These are phyloP conservation scores for Mitragyna speciosa DNA, from an alignment of 257 asterid genomes.

Conservation along the genomic window DNA sequence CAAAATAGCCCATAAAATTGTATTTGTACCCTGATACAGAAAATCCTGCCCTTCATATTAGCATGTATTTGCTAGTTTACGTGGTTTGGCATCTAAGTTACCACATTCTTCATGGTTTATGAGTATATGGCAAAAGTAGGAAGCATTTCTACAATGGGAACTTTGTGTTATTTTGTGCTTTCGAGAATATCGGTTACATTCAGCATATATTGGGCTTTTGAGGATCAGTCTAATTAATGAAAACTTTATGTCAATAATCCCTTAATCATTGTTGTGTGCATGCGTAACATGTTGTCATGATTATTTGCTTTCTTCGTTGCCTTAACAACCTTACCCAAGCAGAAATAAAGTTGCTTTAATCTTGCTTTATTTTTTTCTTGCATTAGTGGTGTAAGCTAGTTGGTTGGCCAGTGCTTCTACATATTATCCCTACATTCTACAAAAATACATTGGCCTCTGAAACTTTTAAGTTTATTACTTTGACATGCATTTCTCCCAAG, in stretches of 20 bases:
- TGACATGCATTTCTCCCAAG: not conserved
- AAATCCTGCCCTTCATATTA: not conserved
- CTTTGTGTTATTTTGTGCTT: not conserved
- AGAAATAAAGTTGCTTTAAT: slow-evolving; percentile 6
- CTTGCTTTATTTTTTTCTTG: slow-evolving; percentile 16
- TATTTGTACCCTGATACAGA: not conserved
- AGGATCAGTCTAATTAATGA: slow-evolving; percentile 11
- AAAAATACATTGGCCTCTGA: not conserved
- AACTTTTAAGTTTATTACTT: not conserved
- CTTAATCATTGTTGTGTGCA: slow-evolving; percentile 33
- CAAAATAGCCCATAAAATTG: not conserved
- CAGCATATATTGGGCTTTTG: slow-evolving; percentile 12
- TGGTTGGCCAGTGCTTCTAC: slow-evolving; percentile 5
- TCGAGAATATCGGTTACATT: slow-evolving; percentile 1
- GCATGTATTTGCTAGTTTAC: not conserved
- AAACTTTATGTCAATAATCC: slow-evolving; percentile 18
- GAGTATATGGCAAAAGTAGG: not conserved
- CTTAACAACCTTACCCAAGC: slow-evolving; percentile 14
- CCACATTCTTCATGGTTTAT: not conserved
- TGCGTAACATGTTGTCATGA: slow-evolving; percentile 35
- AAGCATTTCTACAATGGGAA: slow-evolving; percentile 1
- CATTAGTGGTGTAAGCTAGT: not conserved
- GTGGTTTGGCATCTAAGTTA: not conserved
- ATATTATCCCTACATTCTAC: not conserved
- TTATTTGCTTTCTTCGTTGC: slow-evolving; percentile 26